phyloP scores from a whole-genome alignment of 2,329 filamentous ascomycete species.

The Colletotrichum lentis region DNA sequence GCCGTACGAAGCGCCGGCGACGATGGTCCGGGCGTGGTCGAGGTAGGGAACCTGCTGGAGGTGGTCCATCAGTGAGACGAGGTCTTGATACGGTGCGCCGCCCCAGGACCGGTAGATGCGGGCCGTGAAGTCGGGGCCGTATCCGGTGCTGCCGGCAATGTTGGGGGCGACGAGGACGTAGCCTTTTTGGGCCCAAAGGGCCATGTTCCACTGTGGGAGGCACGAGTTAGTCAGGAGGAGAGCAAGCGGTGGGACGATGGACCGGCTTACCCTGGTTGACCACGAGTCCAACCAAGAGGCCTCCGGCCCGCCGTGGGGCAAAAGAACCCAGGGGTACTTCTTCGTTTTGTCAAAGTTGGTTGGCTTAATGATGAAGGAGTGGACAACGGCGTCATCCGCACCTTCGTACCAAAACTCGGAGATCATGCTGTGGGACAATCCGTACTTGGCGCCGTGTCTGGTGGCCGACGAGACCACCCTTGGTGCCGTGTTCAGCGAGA shows the following conservation, averaged over 20 bases:
- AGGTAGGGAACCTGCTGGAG: constrained; percentile 62
- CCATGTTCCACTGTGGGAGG: constrained; percentile 57
- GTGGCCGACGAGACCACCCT: constrained; percentile 46
- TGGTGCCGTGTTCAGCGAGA: constrained; percentile 38
- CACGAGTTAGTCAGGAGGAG: background rate
- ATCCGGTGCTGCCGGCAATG: constrained; percentile 65
- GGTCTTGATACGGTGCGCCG: constrained; percentile 62
- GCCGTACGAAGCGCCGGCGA: constrained; percentile 64
- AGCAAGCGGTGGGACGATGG: background rate
- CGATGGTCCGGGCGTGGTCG: constrained; percentile 61
- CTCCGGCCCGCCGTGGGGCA: constrained; percentile 54
- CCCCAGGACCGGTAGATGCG: constrained; percentile 62
- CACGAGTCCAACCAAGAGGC: constrained; percentile 62
- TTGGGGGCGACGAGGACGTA: constrained; percentile 68
- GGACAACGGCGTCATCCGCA: constrained; percentile 47
- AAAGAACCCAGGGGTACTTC: constrained; percentile 50
- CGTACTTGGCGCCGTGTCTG: constrained; percentile 45
- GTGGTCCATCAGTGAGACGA: constrained; percentile 61
- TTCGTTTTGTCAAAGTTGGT: constrained; percentile 48
- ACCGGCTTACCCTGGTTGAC: constrained; percentile 52
- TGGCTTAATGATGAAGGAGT: constrained; percentile 52
- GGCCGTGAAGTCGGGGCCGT: constrained; percentile 54
- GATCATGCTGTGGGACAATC: constrained; percentile 49
- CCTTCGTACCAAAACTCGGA: constrained; percentile 54
- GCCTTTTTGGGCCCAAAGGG: constrained; percentile 67